Evolutionary conservation across 805 yeast species (phyloP).

Genomic region (Metschnikowia santaceciliae): DNA sequence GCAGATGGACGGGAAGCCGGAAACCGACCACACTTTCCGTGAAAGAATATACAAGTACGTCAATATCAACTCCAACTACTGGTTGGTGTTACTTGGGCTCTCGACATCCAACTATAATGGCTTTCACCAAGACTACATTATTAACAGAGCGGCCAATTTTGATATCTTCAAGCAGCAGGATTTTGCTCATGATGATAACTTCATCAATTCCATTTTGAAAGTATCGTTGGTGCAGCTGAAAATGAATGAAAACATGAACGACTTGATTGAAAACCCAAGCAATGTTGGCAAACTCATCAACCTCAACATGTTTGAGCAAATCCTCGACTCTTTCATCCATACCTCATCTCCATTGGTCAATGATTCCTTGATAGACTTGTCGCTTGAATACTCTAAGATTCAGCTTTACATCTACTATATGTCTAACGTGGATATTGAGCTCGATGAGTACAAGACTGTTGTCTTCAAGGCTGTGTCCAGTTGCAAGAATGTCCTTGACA

Average conservation of each 20-base stretch:
- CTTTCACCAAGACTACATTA: constrained; percentile 33
- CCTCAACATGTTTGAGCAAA: constrained; percentile 41
- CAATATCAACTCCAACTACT: constrained; percentile 40
- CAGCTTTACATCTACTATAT: constrained; percentile 37
- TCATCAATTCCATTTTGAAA: constrained; percentile 23
- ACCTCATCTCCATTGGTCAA: constrained; percentile 17
- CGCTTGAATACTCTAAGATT: constrained; percentile 35
- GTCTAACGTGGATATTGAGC: constrained; percentile 20
- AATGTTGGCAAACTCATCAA: constrained; percentile 32
- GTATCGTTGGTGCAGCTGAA: constrained; percentile 37
- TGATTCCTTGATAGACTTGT: constrained; percentile 24
- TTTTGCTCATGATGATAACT: constrained; percentile 17
- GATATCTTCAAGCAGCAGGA: constrained; percentile 19
- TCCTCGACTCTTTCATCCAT: constrained; percentile 28
- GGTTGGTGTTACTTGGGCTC: constrained; percentile 39
- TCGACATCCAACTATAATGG: constrained; percentile 26
- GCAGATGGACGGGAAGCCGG: constrained; percentile 23
- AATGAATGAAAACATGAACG: constrained; percentile 37
- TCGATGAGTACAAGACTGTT: constrained; percentile 26
- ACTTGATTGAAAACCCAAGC: constrained; percentile 22
- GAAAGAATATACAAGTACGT: constrained; percentile 42
- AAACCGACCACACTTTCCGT: constrained; percentile 31
- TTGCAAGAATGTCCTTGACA: constrained; percentile 25
- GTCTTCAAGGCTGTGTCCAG: constrained; percentile 27
- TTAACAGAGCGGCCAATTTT: constrained; percentile 29